Evolutionary conservation across 805 yeast species (phyloP), one percentile per base, ranked within the genome.

Genomic region (Metschnikowia lunata): DNA sequence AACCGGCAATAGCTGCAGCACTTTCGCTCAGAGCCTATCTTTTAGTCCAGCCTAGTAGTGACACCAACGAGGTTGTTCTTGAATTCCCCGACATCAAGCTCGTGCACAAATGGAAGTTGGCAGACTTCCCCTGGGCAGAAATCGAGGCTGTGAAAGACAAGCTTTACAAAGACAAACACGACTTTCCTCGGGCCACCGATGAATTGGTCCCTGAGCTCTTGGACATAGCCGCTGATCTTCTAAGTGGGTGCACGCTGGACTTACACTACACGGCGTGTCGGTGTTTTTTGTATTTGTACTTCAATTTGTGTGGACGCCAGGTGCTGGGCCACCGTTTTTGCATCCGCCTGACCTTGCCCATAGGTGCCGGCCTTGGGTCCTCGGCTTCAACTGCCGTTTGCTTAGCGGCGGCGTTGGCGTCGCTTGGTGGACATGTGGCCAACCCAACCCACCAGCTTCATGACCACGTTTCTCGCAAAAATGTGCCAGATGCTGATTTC

Each of bases 1-100:
- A 82, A 69, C 97, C 97, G 1, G 98, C 97, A 10, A 86, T 93
- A 41, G 98, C 99, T 1, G 97, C 98, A 0, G 93, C 97, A 4
- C 76, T 91, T 8, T 83, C 93, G 7, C 69, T 93, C 46, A 76
- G 97, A 56, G 86, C 97, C 0, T 91, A 88, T 56, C 64, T 90
- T 7, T 66, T 85, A 15, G 93, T 86, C 1, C 63, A 80, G 3
- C 72, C 76, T 14, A 69, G 67, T 46, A 58, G 62, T 11, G 65
- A 72, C 37, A 50, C 69, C 0, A 72, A 76, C 12, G 55, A 59
- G 0, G 71, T 90, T 37, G 56, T 55, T 41, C 68, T 91, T 49
- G 88, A 86, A 52, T 90, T 62, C 36, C 95, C 96, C 7, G 97
- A 89, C 63, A 87, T 91, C 42, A 64, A 73, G 7, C 76, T 91